Base-by-base conservation (phyloP, 2,329 filamentous ascomycete species). In the Echinosphaeria canescens region DNA sequence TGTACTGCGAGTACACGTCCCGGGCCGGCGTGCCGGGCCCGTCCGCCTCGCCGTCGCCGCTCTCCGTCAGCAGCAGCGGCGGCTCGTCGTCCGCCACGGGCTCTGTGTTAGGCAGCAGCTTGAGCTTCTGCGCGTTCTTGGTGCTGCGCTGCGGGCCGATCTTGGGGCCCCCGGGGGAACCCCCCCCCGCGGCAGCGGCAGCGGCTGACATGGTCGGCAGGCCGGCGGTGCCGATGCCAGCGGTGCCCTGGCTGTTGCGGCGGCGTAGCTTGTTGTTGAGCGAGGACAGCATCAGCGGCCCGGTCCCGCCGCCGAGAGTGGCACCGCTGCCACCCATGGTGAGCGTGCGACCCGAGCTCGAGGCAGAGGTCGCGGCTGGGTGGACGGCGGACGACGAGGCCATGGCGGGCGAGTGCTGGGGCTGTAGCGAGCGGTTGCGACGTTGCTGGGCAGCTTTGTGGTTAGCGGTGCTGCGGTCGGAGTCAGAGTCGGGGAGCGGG, bases 1-100 rank as follows among this genome's bases (percentile, higher is more conserved):
- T 92, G 47, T 93, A 95, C 47, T 98, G 88, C 15, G 84, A 85
- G 52, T 98, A 98, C 17, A 98, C 88, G 45, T 98, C 88, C 35
- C 84, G 62, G n/a, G n/a, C n/a, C n/a, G n/a, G n/a, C n/a, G n/a
- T n/a, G n/a, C n/a, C n/a, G n/a, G n/a, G n/a, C n/a, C n/a, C n/a
- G n/a, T n/a, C n/a, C n/a, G n/a, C n/a, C n/a, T n/a, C n/a, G n/a
- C n/a, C n/a, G n/a, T n/a, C n/a, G 8, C 84, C 82, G 41, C 80
- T 88, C 49, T 93, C 85, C 41, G 92, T 85, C 33, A 95, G 84
- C 5, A 35, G 58, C 37, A 59, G 69, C 33, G 95, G 84, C 5
- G 35, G 58, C 37, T 59, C 69, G 23, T 84, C 79, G 15, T 79
- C 75, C 19, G 66, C 79, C 6, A 19, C 7, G 24, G 80, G 62